phyloP scores from a whole-genome alignment of 768 basidiomycete genomes.

The Coprinellus micaceus region DNA sequence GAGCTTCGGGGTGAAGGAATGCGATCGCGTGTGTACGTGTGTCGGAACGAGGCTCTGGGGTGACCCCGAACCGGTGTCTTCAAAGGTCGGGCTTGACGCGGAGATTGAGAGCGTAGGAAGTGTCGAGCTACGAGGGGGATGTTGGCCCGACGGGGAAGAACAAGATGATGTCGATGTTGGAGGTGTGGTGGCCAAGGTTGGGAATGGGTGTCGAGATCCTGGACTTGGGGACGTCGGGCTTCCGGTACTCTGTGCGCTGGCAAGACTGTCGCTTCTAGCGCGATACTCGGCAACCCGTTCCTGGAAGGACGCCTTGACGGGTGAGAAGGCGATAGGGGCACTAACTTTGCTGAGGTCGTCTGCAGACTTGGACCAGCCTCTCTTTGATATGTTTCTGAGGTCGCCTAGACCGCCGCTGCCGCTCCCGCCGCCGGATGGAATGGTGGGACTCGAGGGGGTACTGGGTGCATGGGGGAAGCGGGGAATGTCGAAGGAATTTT shows the following conservation, averaged over 20 bases:
- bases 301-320: slow-evolving; percentile 51
- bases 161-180: slow-evolving; percentile 21
- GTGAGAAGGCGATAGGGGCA: slow-evolving; percentile 24
- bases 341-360: slow-evolving; percentile 69
- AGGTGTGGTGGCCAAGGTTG: slow-evolving; percentile 30
- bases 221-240: slow-evolving; percentile 32
- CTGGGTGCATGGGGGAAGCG: slow-evolving; percentile 31
- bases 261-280: slow-evolving; percentile 52
- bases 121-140: slow-evolving; percentile 30
- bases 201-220: slow-evolving; percentile 40
- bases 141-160: background rate
- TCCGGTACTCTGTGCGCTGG: slow-evolving; percentile 38
- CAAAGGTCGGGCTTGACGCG: slow-evolving; percentile 40
- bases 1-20: slow-evolving; percentile 68
- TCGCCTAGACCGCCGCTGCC: slow-evolving; percentile 48
- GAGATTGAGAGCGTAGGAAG: slow-evolving; percentile 44
- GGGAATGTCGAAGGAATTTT: slow-evolving; percentile 42
- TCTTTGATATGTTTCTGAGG: slow-evolving; percentile 64
- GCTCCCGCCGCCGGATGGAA: slow-evolving; percentile 13
- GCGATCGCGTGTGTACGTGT: slow-evolving; percentile 60
- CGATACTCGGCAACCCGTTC: slow-evolving; percentile 67
- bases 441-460: slow-evolving; percentile 36
- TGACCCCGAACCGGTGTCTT: slow-evolving; percentile 22
- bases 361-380: slow-evolving; percentile 75
- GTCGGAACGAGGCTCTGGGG: slow-evolving; percentile 24